These are phyloP conservation scores for Arxiozyma slooffiae DNA, from an alignment of 1,139 yeast species.

Conservation along the genomic window DNA sequence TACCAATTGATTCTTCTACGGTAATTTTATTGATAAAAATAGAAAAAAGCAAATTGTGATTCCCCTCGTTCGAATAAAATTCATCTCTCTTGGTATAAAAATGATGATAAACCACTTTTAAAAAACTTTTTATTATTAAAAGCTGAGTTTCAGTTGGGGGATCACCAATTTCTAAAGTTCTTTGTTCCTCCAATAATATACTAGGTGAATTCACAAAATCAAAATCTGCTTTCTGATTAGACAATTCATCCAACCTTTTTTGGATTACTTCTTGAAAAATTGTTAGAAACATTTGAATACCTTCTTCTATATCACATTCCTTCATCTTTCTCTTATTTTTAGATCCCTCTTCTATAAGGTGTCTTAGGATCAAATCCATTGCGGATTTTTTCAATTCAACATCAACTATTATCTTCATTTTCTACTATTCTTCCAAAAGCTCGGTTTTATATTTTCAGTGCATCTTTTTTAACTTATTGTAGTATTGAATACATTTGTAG, in stretches of 20 bases:
- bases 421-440: not conserved
- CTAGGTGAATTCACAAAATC: slow-evolving; percentile 1
- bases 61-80: slow-evolving; percentile 1
- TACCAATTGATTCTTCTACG: slow-evolving; percentile 9
- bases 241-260: slow-evolving; percentile 9
- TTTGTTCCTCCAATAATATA: slow-evolving; percentile 21
- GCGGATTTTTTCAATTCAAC: not conserved
- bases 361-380: not conserved
- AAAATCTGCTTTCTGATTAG: not conserved
- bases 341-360: not conserved
- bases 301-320: not conserved
- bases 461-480: not conserved
- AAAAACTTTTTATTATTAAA: slow-evolving; percentile 20
- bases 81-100: not conserved
- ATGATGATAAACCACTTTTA: slow-evolving; percentile 25
- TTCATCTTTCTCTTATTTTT: not conserved
- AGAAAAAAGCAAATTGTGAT: slow-evolving; percentile 27
- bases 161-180: slow-evolving; percentile 16
- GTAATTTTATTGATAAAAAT: slow-evolving; percentile 23
- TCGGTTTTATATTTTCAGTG: not conserved
- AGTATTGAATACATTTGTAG: not conserved
- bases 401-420: not conserved
- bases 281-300: slow-evolving; percentile 8
- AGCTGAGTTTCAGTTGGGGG: slow-evolving; percentile 23
- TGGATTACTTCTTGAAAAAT: slow-evolving; percentile 12